Conservation (phyloP, 2,329 filamentous ascomycete species). For the Colletotrichum sp. region DNA sequence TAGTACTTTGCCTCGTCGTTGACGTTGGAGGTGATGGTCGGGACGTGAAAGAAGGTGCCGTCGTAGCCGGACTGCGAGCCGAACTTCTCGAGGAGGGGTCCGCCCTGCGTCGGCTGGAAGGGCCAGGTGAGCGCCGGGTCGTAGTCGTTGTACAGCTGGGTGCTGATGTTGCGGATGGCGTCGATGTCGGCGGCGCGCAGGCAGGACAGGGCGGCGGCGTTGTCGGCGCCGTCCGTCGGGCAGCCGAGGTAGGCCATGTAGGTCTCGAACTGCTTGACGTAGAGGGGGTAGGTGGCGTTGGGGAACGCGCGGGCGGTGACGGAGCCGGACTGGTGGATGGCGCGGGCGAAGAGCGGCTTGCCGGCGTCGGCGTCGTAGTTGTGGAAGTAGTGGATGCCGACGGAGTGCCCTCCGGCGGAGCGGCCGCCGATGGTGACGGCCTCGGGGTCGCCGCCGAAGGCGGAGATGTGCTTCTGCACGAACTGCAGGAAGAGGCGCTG, state of each 20-base stretch:
- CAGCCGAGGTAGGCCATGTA: constrained; percentile 61
- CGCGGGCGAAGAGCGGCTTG: constrained; percentile 67
- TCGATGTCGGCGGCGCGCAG: constrained; percentile 50
- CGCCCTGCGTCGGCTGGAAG: constrained; percentile 51
- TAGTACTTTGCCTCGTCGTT: constrained; percentile 41
- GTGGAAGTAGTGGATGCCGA: constrained; percentile 65
- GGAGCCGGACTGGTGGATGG: constrained; percentile 67
- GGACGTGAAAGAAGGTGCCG: constrained; percentile 39
- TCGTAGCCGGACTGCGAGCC: constrained; percentile 46
- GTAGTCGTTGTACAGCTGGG: constrained; percentile 59
- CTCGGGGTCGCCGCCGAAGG: constrained; percentile 69
- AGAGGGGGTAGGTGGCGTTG: constrained; percentile 44
- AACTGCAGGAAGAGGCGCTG: constrained; percentile 65
- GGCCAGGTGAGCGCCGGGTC: constrained; percentile 63
- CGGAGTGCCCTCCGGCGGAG: constrained; percentile 63
- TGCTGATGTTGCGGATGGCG: constrained; percentile 62
- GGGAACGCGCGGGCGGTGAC: constrained; percentile 41
- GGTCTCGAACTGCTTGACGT: constrained; percentile 53
- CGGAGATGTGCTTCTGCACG: constrained; percentile 67
- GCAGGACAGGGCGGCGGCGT: constrained; percentile 61
- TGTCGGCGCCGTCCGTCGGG: constrained; percentile 41
- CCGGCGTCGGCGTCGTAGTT: constrained; percentile 65
- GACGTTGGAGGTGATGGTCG: constrained; percentile 39
- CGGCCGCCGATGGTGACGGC: constrained; percentile 72
- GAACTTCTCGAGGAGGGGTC: constrained; percentile 48